Base-by-base conservation (phyloP, 2,329 filamentous ascomycete genomes). In the Simplicillium sp. region DNA sequence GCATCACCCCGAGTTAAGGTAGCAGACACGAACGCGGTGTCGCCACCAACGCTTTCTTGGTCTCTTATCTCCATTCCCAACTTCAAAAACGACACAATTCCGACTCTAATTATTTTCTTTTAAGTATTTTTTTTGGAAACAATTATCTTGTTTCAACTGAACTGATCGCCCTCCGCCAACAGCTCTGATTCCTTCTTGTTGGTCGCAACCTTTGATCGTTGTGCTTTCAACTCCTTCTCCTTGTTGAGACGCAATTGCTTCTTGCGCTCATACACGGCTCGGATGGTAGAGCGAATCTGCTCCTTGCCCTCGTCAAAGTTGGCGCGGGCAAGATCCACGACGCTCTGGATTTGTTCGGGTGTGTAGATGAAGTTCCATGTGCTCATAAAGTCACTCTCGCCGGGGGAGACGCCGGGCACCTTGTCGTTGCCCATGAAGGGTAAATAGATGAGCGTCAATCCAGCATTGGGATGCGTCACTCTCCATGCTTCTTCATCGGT, bases 361-460 rank as follows among this genome's bases (percentile, higher is more conserved):
- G 85, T 94, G 60, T 97, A 98, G 25, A 96, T 81, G 57, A 97
- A 97, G 57, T 98, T 98, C 92, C 92, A 98, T 0, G 92, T 98
- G 50, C 80, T 87, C 68, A 97, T 79, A 61, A 88, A 97, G 45
- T 95, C 87, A 40, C 78, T 84, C 3, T 75, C 77, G 17, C 81
- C 80, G 0, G 92, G 92, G 50, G 95, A 84, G n/a, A 97, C 82
- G 34, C 78, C 84, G 0, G 81, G 75, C 0, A 87, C 82, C 45
- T 83, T 82, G 0, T 82, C 74, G 57, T 98, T 97, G 20, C 83
- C 77, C 12, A 97, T 68, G 46, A 96, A 82, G 0, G 92, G 92
- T 53, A 96, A 82, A 64, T 98, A 98, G 13, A 94, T 71, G 3
- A 98, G 81, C 0, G 89, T 77, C 33, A 98, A 83, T 13, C 92